Evolutionary conservation across 805 yeast species (phyloP).

Genomic region (Candida sphagnicola): DNA sequence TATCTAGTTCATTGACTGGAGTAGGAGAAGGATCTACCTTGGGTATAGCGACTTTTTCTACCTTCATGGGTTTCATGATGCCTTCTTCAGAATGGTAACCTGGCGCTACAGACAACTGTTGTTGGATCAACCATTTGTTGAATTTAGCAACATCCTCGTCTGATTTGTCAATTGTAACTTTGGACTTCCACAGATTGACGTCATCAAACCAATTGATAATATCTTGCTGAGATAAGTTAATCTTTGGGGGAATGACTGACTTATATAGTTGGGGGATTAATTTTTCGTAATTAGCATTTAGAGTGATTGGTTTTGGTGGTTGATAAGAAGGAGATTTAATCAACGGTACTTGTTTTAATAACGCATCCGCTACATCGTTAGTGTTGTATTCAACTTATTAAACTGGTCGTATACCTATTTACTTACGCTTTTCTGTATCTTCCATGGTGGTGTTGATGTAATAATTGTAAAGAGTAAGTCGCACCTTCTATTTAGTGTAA

Average conservation of each 20-base stretch:
- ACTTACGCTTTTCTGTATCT: slow-evolving; percentile 21
- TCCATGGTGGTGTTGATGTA: slow-evolving; percentile 12
- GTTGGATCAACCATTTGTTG: slow-evolving; percentile 25
- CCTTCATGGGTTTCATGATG: slow-evolving; percentile 27
- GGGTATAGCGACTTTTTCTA: slow-evolving; percentile 2
- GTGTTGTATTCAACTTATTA: slow-evolving; percentile 2
- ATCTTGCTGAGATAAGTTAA: slow-evolving; percentile 22
- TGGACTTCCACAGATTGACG: slow-evolving; percentile 13
- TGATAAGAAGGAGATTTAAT: slow-evolving; percentile 48
- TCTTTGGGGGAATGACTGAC: slow-evolving; percentile 35
- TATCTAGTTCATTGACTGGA: slow-evolving; percentile 21
- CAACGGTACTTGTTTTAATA: slow-evolving; percentile 52
- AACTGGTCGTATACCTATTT: not conserved
- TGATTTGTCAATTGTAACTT: slow-evolving; percentile 3
- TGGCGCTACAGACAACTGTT: slow-evolving; percentile 36
- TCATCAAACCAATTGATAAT: slow-evolving; percentile 25
- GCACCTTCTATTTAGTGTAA: not conserved
- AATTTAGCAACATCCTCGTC: slow-evolving; percentile 14
- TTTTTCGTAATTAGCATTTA: slow-evolving; percentile 46
- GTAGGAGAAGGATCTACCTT: not conserved
- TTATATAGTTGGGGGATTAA: slow-evolving; percentile 29
- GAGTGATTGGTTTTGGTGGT: slow-evolving; percentile 53
- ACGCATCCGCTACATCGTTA: slow-evolving; percentile 36
- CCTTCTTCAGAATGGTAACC: slow-evolving; percentile 31
- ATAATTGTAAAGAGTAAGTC: not conserved